Percentiles rank a stretch among this genome's conserved stretches.
phyloP scores from a whole-genome alignment of 306 rosid species.

The Malus sylvestris region DNA sequence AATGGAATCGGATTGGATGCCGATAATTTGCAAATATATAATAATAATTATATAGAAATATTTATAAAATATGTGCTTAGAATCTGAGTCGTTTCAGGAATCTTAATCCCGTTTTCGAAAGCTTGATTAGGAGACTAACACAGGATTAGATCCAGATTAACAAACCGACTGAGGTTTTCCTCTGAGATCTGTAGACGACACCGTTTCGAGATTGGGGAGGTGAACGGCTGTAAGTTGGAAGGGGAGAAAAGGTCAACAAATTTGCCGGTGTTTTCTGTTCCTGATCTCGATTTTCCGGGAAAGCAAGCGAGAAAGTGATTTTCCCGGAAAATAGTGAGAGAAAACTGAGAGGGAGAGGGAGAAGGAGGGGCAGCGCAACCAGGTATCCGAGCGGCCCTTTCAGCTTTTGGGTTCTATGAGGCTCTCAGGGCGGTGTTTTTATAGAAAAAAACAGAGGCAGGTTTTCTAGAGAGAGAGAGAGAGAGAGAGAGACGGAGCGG shows the following conservation, averaged over 20 bases:
- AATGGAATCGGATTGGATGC: not conserved
- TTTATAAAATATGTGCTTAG: not conserved
- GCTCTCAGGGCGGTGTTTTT: constrained; percentile 24
- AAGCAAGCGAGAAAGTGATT: constrained; percentile 2
- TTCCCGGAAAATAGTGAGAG: not conserved
- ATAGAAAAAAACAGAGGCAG: constrained; percentile 28
- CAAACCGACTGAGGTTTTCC: not conserved
- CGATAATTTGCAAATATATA: not conserved
- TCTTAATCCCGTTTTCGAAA: not conserved
- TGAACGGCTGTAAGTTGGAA: not conserved
- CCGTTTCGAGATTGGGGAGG: not conserved
- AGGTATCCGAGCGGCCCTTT: not conserved
- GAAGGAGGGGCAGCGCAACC: not conserved
- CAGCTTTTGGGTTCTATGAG: constrained; percentile 25
- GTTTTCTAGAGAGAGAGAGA: not conserved
- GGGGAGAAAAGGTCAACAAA: not conserved
- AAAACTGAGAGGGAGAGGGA: not conserved
- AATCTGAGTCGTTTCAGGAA: not conserved
- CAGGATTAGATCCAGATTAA: constrained; percentile 2
- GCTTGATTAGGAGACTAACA: not conserved
- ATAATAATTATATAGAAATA: not conserved
- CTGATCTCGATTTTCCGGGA: constrained; percentile 9
- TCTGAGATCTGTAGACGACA: constrained; percentile 8
- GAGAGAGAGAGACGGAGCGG: not conserved
- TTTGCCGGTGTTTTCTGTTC: not conserved